phyloP scores from a whole-genome alignment of 345 rosid genomes.

The Carallia pectinifolia region DNA sequence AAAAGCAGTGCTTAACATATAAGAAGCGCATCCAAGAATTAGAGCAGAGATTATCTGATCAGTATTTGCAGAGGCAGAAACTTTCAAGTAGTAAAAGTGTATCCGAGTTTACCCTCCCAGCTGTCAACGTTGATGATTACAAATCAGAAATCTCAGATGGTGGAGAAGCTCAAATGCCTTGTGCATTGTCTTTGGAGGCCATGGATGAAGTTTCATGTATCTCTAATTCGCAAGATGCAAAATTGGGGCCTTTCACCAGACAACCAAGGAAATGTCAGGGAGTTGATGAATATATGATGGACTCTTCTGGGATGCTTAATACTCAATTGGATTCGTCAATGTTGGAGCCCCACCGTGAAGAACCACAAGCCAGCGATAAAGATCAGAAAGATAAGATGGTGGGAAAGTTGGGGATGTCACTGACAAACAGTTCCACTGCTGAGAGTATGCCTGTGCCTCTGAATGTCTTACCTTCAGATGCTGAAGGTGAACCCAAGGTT shows the following conservation, averaged over 20 bases:
- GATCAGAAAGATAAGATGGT: constrained; percentile 59
- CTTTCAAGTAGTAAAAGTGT: constrained; percentile 45
- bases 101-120: constrained; percentile 38
- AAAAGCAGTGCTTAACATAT: constrained; percentile 71
- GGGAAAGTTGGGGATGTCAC: constrained; percentile 59
- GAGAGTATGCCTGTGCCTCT: constrained; percentile 69
- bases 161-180: constrained; percentile 46
- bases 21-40: constrained; percentile 93
- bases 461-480: constrained; percentile 38
- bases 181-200: constrained; percentile 60
- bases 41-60: constrained; percentile 79
- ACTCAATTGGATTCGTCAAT: constrained; percentile 78
- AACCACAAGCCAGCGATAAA: constrained; percentile 45
- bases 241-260: constrained; percentile 50
- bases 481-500: constrained; percentile 41
- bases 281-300: constrained; percentile 93
- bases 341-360: constrained; percentile 74
- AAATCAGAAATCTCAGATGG: constrained; percentile 46
- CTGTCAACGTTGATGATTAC: constrained; percentile 36
- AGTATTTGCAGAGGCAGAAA: constrained; percentile 60
- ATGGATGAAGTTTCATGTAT: constrained; percentile 97
- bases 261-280: constrained; percentile 76
- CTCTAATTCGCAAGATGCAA: constrained; percentile 55
- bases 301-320: constrained; percentile 69
- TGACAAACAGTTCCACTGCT: constrained; percentile 82